Evolutionary conservation across 225 moss, liverwort and hornwort species (phyloP).

Genomic region (Takakia lepidozioides): DNA sequence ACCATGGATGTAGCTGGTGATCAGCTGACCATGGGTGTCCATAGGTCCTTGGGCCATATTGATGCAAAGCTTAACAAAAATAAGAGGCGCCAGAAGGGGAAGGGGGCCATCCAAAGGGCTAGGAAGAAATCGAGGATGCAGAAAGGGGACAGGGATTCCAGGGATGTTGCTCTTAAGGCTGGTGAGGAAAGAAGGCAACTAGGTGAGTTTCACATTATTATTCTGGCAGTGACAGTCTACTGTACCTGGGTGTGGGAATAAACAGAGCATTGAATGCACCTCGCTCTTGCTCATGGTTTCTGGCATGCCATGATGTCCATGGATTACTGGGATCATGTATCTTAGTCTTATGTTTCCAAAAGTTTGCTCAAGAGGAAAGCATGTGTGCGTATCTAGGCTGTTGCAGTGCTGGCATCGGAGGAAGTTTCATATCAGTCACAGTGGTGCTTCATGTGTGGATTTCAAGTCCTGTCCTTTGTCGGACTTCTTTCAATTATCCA

Average conservation of each 20-base stretch:
- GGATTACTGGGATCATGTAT: no score
- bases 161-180: slow-evolving; percentile 7
- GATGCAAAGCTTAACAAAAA: slow-evolving; percentile 21
- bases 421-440: no score
- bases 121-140: slow-evolving; percentile 30
- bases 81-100: slow-evolving; percentile 46
- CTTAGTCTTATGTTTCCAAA: no score
- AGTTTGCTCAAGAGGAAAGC: no score
- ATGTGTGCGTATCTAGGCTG: no score
- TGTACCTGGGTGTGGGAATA: background rate
- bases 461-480: no score
- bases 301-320: background rate
- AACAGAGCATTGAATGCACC: no score
- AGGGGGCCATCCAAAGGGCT: slow-evolving; percentile 42
- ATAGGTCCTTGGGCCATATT: slow-evolving; percentile 8
- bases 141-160: slow-evolving; percentile 19
- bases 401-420: no score
- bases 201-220: no score
- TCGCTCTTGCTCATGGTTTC: background rate
- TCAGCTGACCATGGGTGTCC: slow-evolving; percentile 10
- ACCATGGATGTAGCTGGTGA: slow-evolving; percentile 9
- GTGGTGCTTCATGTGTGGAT: no score
- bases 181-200: slow-evolving; percentile 8
- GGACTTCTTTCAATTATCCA: no score
- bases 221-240: no score